Evolutionary conservation across 2,329 filamentous ascomycete species (phyloP).

Genomic region (Hypomyces rosellus): DNA sequence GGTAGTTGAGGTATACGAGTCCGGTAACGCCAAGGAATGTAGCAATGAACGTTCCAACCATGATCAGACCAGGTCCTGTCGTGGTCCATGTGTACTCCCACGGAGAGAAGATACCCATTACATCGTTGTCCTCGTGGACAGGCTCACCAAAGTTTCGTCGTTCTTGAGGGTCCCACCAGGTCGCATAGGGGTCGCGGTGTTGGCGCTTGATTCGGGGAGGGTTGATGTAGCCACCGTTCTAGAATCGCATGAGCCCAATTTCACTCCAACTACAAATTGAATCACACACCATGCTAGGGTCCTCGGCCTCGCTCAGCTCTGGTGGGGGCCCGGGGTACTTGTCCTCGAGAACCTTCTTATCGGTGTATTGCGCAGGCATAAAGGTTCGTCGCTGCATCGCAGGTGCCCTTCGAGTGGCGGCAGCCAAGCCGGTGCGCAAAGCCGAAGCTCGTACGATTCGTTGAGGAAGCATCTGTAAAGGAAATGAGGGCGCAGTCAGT

Average conservation of each 20-base stretch:
- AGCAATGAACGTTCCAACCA: constrained; percentile 62
- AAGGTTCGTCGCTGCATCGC: constrained; percentile 52
- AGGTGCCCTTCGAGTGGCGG: constrained; percentile 43
- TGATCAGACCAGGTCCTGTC: constrained; percentile 61
- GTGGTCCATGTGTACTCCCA: constrained; percentile 82
- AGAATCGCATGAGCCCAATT: constrained; percentile 22
- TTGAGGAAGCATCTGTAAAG: constrained; percentile 53
- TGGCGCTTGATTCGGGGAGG: constrained; percentile 76
- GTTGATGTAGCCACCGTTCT: constrained; percentile 84
- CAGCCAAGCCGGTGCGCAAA: constrained; percentile 37
- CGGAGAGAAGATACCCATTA: constrained; percentile 81
- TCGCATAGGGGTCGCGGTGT: constrained; percentile 84
- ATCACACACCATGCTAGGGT: constrained; percentile 57
- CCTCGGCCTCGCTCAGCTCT: constrained; percentile 50
- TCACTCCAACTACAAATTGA: background rate
- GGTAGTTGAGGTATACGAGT: constrained; percentile 62
- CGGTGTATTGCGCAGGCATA: constrained; percentile 43
- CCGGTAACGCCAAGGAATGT: constrained; percentile 60
- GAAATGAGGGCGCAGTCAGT: constrained; percentile 1
- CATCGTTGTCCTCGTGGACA: constrained; percentile 92
- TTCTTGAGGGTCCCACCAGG: constrained; percentile 98
- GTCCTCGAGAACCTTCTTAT: constrained; percentile 41
- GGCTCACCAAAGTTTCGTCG: constrained; percentile 95
- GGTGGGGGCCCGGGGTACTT: constrained; percentile 46
- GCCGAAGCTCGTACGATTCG: constrained; percentile 48